A percentile compares a stretch with the other conserved stretches of the same genome.
Conservation (phyloP, 2,329 filamentous ascomycete genomes). For the Pseudogymnoascus verrucosus region DNA sequence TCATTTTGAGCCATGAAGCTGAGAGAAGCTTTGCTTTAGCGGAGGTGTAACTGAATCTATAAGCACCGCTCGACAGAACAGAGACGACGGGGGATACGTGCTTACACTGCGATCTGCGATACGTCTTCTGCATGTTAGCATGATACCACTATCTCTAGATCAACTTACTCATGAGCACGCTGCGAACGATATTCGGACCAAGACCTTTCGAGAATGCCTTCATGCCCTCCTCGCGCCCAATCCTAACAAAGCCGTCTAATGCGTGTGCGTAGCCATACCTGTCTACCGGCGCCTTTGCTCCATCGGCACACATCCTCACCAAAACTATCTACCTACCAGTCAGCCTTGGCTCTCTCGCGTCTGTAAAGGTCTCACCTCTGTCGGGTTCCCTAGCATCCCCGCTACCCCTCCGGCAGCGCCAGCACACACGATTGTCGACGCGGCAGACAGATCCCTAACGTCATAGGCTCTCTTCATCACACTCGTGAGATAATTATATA, state of each 20-base stretch:
- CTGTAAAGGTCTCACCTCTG: constrained; percentile 26
- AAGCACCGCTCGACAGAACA: neutral
- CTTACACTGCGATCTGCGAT: constrained; percentile 37
- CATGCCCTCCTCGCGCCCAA: constrained; percentile 34
- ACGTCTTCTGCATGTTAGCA: constrained; percentile 28
- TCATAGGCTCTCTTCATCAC: constrained; percentile 24
- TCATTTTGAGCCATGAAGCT: constrained; percentile 17
- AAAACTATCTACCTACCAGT: constrained; percentile 28
- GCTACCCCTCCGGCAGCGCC: constrained; percentile 35
- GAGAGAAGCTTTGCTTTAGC: constrained; percentile 10
- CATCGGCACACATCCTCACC: constrained; percentile 40
- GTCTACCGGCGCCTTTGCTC: constrained; percentile 31
- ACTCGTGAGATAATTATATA: constrained; percentile 32
- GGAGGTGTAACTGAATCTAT: neutral
- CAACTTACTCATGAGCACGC: constrained; percentile 38
- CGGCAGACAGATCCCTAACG: constrained; percentile 25
- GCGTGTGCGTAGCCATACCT: constrained; percentile 35
- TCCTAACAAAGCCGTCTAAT: constrained; percentile 28
- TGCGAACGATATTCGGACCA: constrained; percentile 34
- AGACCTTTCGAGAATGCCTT: constrained; percentile 33
- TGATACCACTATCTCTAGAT: neutral
- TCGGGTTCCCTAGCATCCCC: constrained; percentile 38
- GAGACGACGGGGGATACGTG: neutral
- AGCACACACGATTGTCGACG: constrained; percentile 33
- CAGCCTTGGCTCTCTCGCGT: neutral